Percentiles rank a stretch among this genome's conserved stretches.
Evolutionary conservation across 1,284 basidiomycete genomes (phyloP).

Genomic region (Ustilago lituana): DNA sequence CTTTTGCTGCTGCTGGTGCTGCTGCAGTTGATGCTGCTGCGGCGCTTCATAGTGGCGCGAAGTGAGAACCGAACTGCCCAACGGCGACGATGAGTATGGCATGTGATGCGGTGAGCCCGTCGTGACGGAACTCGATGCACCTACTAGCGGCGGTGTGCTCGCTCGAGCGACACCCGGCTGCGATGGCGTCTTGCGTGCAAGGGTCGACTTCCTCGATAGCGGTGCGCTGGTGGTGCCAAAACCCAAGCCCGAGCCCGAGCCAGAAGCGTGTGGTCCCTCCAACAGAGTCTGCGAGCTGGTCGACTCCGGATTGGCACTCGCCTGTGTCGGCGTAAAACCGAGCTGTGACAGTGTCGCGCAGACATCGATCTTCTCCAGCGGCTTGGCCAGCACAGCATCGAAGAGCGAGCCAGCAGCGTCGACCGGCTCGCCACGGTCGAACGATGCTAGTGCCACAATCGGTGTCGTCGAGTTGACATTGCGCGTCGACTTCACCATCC

Average conservation of each 20-base stretch:
- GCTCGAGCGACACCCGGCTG: conserved; percentile 16
- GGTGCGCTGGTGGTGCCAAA: conserved; percentile 34
- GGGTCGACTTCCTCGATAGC: conserved; percentile 40
- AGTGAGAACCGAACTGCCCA: conserved; percentile 34
- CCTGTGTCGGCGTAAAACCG: conserved; percentile 49
- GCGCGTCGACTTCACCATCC: conserved; percentile 93
- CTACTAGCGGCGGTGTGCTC: conserved; percentile 21
- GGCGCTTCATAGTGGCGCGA: conserved; percentile 33
- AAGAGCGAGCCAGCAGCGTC: conserved; percentile 69
- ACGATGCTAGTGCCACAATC: conserved; percentile 81
- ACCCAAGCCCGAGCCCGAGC: conserved; percentile 13
- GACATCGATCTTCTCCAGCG: conserved; percentile 58
- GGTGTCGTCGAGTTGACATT: conserved; percentile 87
- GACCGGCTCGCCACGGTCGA: conserved; percentile 55
- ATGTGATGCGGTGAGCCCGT: conserved; percentile 33
- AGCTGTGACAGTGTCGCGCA: conserved; percentile 47
- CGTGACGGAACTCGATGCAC: not conserved
- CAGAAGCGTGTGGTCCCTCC: conserved; percentile 4
- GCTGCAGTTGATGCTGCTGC: conserved; percentile 7
- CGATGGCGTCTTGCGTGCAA: conserved; percentile 26
- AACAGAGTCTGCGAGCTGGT: not conserved
- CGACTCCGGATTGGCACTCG: conserved; percentile 5
- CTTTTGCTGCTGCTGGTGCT: not conserved
- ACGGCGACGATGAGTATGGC: conserved; percentile 41
- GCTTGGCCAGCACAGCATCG: conserved; percentile 60